Base-by-base conservation (phyloP, 345 rosid genomes). In the Salix suchowensis region DNA sequence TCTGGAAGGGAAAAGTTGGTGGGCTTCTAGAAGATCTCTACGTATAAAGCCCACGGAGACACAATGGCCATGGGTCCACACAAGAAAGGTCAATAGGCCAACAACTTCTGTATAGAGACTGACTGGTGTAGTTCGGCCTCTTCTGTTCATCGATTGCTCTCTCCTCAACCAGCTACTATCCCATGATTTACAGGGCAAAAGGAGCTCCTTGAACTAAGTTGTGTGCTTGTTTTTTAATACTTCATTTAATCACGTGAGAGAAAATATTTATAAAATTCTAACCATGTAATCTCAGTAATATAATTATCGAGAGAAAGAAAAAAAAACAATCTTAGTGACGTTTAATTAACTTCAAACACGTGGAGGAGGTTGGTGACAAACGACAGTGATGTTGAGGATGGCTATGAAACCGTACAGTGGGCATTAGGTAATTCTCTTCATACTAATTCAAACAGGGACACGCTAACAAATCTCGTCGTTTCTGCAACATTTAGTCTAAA, bases 71-170 rank as follows among this genome's bases (percentile, higher is more conserved):
- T 18, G 68, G 83, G 67, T 54, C 77, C 71, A 30, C 77, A 50
- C 80, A 39, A 16, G 70, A 3, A n/a, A 65, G 71, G 81, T 83
- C 83, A 77, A 80, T 67, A 6, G 46, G 65, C 70, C 77, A 80
- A 74, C 83, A 77, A 83, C 86, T 74, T 69, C 37, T 2, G 28
- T 10, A 58, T 24, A 58, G 8, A 24, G 28, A 58, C 4, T 23
- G 28, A 58, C 4, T 23, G 28, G 62, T n/a, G 15, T 10, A n/a
- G 10, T 23, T 3, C 13, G 64, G 64, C 28, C 28, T n/a, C 64
- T 11, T 58, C 28, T 23, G 28, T 58, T 9, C 64, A 9, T 11
- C 64, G 4, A 4, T 58, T 58, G 64, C 14, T 58, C 26, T 23
- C 64, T 58, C 28, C 64, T 24, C 23, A 2, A 19, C 55, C 21